These are phyloP conservation scores for Silene conica DNA, from an alignment of 148 eudicot genomes.

Conservation along the genomic window DNA sequence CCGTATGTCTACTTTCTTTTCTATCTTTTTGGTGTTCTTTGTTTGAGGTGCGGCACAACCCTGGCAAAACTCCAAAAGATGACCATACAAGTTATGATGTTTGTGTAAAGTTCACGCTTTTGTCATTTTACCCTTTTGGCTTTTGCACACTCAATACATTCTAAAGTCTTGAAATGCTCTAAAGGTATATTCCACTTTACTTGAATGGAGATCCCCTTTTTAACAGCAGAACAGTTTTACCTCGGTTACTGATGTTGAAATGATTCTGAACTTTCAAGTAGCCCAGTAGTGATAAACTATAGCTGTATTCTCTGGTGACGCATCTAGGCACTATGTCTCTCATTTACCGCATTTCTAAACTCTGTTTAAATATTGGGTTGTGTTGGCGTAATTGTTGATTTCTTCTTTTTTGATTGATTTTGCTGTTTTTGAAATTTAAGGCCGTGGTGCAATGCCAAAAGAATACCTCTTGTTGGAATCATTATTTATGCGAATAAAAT, in stretches of 20 bases:
- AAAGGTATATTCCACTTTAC: not conserved
- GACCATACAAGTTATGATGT: not conserved
- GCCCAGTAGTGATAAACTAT: not conserved
- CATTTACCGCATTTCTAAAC: not conserved
- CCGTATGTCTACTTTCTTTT: conserved; percentile 39
- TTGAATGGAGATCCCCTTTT: not conserved
- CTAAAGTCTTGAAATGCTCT: not conserved
- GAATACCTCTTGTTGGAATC: not conserved
- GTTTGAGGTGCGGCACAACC: not conserved
- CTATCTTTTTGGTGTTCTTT: not conserved
- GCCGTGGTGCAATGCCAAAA: not conserved
- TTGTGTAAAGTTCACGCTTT: not conserved
- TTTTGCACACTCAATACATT: not conserved
- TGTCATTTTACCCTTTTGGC: not conserved
- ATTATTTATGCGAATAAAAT: not conserved
- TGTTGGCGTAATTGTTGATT: not conserved
- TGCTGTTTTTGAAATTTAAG: not conserved
- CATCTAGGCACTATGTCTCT: not conserved
- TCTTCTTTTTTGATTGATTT: not conserved
- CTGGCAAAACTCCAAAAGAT: not conserved
- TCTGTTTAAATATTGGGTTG: not conserved
- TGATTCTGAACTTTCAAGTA: not conserved
- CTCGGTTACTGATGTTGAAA: not conserved
- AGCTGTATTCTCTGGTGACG: not conserved
- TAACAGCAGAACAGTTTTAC: not conserved